Conservation (phyloP, 202 grass and related monocot species). For the Setaria viridis region DNA sequence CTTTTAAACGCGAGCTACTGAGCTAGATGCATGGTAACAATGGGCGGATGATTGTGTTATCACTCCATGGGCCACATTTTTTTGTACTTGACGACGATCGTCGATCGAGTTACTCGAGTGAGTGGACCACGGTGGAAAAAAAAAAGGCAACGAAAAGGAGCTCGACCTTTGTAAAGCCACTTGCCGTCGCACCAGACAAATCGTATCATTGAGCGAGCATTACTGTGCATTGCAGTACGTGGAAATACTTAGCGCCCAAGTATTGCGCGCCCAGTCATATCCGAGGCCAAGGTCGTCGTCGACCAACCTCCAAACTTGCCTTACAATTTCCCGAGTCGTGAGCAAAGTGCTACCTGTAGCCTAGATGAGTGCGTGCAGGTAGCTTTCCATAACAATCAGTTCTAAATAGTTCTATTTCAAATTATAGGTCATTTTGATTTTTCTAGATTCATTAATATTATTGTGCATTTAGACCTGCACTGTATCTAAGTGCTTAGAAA, state of each 20-base stretch:
- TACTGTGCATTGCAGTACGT: not conserved
- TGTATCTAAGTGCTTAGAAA: no score
- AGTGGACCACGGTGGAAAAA: not conserved
- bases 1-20: not conserved
- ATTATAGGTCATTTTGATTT: no score
- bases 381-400: no score
- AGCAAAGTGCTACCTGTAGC: no score
- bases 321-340: not conserved
- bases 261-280: slow-evolving; percentile 7
- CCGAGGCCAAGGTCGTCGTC: not conserved
- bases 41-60: not conserved
- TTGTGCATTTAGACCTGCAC: no score
- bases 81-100: not conserved
- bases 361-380: no score
- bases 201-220: not conserved
- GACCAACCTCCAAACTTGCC: not conserved
- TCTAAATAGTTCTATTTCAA: no score
- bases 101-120: not conserved
- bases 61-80: not conserved
- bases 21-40: not conserved
- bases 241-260: slow-evolving; percentile 37
- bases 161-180: not conserved
- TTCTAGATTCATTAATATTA: no score
- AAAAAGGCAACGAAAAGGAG: not conserved
- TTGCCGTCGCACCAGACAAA: not conserved